Evolutionary conservation across 2,329 filamentous ascomycete genomes (phyloP).

Genomic region (Hypomyces rosellus): DNA sequence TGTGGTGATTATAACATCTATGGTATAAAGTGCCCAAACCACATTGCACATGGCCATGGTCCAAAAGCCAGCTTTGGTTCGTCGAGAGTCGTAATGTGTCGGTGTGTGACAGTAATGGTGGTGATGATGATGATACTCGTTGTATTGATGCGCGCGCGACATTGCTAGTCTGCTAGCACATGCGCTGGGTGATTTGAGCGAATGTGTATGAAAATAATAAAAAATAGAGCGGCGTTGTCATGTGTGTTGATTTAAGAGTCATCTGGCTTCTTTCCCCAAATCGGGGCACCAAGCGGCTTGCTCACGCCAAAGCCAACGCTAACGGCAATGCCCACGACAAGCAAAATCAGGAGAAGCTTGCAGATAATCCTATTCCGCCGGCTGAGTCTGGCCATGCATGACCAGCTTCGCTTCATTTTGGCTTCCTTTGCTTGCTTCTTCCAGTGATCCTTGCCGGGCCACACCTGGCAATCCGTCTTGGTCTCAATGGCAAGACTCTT

Average conservation of each 20-base stretch:
- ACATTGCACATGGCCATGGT: background rate
- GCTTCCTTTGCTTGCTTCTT: slow-evolving; percentile 52
- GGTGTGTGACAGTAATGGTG: background rate
- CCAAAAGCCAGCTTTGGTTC: background rate
- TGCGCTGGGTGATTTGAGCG: too few species aligned
- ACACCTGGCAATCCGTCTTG: slow-evolving; percentile 48
- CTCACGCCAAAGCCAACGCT: slow-evolving; percentile 55
- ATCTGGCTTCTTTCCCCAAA: slow-evolving; percentile 39
- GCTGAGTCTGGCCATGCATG: slow-evolving; percentile 47
- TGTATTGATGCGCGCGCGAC: background rate
- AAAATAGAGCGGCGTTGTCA: background rate
- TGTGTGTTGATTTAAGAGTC: background rate
- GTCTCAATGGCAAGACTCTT: slow-evolving; percentile 22
- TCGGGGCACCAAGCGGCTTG: slow-evolving; percentile 53
- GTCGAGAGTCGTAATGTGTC: background rate
- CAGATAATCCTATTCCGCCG: slow-evolving; percentile 47
- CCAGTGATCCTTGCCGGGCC: slow-evolving; percentile 56
- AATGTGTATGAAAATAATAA: background rate
- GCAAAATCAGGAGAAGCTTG: slow-evolving; percentile 47
- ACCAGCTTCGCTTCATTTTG: slow-evolving; percentile 47
- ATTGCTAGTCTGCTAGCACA: background rate
- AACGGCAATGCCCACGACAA: slow-evolving; percentile 49
- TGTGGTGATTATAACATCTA: background rate
- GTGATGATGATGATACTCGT: background rate
- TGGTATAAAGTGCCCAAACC: background rate